Percentiles rank a stretch among this genome's conserved stretches.
Evolutionary conservation across 116 monocot species (phyloP).

Genomic region (Trichopus zeylanicus): DNA sequence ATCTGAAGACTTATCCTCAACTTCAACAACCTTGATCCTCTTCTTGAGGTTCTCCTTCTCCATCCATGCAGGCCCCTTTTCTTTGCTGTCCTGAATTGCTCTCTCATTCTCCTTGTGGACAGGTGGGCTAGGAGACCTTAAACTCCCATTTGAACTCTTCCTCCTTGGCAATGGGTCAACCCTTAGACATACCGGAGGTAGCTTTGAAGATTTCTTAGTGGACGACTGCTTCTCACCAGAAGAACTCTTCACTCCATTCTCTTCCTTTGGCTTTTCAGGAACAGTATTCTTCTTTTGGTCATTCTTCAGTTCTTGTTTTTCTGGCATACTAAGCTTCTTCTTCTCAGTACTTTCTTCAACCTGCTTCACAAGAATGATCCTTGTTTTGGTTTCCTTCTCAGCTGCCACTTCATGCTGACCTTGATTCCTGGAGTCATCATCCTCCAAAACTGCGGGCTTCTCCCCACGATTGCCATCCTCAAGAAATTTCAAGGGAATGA

Average conservation of each 20-base stretch:
- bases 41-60: conserved; percentile 11
- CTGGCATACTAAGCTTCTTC: conserved; percentile 3
- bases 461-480: conserved; percentile 20
- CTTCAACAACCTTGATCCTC: conserved; percentile 3
- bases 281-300: conserved; percentile 4
- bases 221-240: conserved; percentile 13
- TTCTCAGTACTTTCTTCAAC: conserved; percentile 12
- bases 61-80: background rate
- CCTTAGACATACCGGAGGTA: conserved; percentile 65
- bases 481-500: conserved; percentile 38
- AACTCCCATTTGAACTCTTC: conserved; percentile 34
- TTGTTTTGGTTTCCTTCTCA: conserved; percentile 18
- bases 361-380: conserved; percentile 35
- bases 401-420: background rate
- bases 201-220: conserved; percentile 21
- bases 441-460: conserved; percentile 7
- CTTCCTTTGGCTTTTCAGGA: conserved; percentile 4
- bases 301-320: background rate
- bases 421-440: background rate
- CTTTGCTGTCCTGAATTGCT: conserved; percentile 7
- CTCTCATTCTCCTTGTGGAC: conserved; percentile 7
- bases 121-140: conserved; percentile 21
- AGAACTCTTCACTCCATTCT: conserved; percentile 2
- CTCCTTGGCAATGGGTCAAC: conserved; percentile 49
- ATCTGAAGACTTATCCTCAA: background rate